Evolutionary conservation across 2,329 filamentous ascomycete genomes (phyloP).

Genomic region (Ceratocystis albifundus): DNA sequence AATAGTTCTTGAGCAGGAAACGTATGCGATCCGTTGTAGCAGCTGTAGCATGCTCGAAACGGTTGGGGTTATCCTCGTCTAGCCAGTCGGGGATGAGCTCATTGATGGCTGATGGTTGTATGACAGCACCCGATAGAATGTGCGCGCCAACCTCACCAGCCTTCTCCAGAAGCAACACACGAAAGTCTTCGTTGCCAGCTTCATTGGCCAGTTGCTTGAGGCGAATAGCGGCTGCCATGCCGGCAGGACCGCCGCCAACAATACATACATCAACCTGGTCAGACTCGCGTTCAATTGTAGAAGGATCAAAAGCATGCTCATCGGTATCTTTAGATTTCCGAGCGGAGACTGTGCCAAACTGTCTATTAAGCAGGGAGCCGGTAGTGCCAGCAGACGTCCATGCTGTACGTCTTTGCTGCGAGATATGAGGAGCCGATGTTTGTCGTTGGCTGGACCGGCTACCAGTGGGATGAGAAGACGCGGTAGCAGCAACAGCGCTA

Average conservation of each 20-base stretch:
- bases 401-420: constrained; percentile 23
- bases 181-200: constrained; percentile 89
- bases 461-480: constrained; percentile 14
- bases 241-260: constrained; percentile 88
- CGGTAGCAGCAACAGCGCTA: constrained; percentile 19
- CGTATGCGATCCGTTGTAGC: constrained; percentile 80
- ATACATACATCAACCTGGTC: constrained; percentile 96
- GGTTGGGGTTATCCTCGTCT: constrained; percentile 71
- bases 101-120: constrained; percentile 76
- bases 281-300: constrained; percentile 66
- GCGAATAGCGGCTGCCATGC: constrained; percentile 82
- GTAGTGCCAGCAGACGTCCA: constrained; percentile 23
- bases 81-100: constrained; percentile 93
- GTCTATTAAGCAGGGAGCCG: constrained; percentile 6
- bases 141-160: constrained; percentile 90
- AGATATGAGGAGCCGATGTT: neutral
- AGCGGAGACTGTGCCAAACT: constrained; percentile 22
- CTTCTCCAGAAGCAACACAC: constrained; percentile 87
- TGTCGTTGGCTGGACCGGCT: constrained; percentile 6
- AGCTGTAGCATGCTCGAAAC: constrained; percentile 78
- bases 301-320: constrained; percentile 52
- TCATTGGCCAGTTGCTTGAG: constrained; percentile 92
- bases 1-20: constrained; percentile 71
- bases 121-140: constrained; percentile 89
- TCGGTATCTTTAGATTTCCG: constrained; percentile 26